Evolutionary conservation across 2,329 filamentous ascomycete species (phyloP).

Genomic region (Stemphylium lycopersici): DNA sequence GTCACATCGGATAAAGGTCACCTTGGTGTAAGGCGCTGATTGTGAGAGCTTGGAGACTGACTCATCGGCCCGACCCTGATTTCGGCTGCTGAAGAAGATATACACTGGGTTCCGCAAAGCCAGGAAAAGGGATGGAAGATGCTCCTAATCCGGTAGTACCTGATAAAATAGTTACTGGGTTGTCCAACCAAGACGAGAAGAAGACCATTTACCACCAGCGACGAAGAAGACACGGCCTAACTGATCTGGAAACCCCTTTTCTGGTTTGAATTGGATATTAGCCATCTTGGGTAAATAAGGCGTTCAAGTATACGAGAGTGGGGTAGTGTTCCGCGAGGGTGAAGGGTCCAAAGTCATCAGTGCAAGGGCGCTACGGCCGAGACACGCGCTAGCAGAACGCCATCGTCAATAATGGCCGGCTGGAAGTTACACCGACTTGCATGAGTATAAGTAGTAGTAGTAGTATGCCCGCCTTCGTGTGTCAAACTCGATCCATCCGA

Average conservation of each 20-base stretch:
- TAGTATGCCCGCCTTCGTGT: no score
- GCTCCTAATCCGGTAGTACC: constrained; percentile 56
- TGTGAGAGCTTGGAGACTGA: constrained; percentile 50
- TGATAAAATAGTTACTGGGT: constrained; percentile 12
- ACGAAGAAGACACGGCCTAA: constrained; percentile 16
- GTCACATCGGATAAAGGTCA: constrained; percentile 7
- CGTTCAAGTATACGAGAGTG: no score
- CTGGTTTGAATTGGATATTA: constrained; percentile 9
- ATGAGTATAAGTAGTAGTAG: not conserved
- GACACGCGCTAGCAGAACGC: no score
- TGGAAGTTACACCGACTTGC: not conserved
- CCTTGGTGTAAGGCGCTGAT: constrained; percentile 49
- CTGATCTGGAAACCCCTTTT: constrained; percentile 10
- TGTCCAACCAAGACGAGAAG: not conserved
- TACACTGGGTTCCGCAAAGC: constrained; percentile 51
- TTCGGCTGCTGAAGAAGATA: constrained; percentile 57
- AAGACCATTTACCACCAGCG: constrained; percentile 15
- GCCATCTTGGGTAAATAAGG: not conserved
- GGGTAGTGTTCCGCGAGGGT: no score
- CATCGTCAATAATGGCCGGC: not conserved
- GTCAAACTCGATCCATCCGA: no score
- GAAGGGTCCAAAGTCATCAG: no score
- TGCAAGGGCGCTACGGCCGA: no score
- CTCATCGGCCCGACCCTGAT: constrained; percentile 46
- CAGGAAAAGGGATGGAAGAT: constrained; percentile 52